Base-by-base conservation (phyloP, 2,329 filamentous ascomycete genomes). In the Paracamarosporium sp. region DNA sequence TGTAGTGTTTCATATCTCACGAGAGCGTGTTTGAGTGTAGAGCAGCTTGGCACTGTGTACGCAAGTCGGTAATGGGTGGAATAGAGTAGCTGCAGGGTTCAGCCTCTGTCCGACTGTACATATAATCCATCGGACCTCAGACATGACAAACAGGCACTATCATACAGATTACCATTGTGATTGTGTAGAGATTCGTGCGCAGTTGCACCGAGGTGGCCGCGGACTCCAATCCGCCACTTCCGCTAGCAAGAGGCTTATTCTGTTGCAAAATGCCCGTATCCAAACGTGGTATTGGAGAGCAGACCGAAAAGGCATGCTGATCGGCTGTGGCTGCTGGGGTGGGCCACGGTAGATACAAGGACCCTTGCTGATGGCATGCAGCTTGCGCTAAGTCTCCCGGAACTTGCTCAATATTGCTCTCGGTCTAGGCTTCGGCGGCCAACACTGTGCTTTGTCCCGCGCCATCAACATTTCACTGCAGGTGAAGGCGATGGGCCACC, bases 231-330 rank as follows among this genome's bases (percentile, higher is more conserved):
- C 56, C 63, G 61, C 63, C 62, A 64, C 60, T 55, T 8, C 59
- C 62, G 62, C 55, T 62, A 65, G 60, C 47, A 22, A 41, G 61
- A 68, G 64, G 63, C 67, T 70, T 68, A 58, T 61, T 36, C 24
- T 53, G 12, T 36, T 35, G 3, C n/a, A 41, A n/a, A n/a, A n/a
- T n/a, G n/a, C n/a, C n/a, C n/a, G n/a, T n/a, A n/a, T n/a, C n/a
- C n/a, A n/a, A n/a, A n/a, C n/a, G n/a, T n/a, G n/a, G n/a, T n/a
- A n/a, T n/a, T n/a, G n/a, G n/a, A n/a, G n/a, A n/a, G n/a, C n/a
- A n/a, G n/a, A n/a, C n/a, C n/a, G n/a, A n/a, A n/a, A n/a, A n/a
- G n/a, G n/a, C 17, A 11, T 31, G 13, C 3, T 40, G 36, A 40
- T 36, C 9, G 30, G 17, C 8, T 24, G 17, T 24, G 28, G 11